These are phyloP conservation scores for Torulaspora franciscae DNA, from an alignment of 805 yeast species.

Conservation along the genomic window DNA sequence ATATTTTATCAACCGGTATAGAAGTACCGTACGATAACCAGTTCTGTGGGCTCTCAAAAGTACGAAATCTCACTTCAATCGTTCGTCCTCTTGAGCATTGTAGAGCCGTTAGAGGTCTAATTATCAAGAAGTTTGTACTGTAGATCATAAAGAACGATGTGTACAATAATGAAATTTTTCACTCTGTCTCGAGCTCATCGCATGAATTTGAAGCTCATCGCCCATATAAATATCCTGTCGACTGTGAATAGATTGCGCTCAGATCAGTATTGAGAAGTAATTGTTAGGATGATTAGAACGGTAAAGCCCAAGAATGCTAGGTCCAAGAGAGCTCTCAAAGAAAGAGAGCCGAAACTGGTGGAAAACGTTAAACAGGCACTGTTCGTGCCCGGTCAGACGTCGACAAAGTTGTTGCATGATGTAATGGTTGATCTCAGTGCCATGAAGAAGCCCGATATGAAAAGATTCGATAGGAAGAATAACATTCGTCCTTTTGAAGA, in stretches of 20 bases:
- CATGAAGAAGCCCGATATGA: conserved; percentile 83
- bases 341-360: conserved; percentile 78
- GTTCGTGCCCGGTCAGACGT: conserved; percentile 83
- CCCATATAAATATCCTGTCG: background rate
- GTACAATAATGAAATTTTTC: conserved; percentile 4
- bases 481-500: conserved; percentile 93
- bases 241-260: background rate
- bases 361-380: conserved; percentile 89
- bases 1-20: background rate
- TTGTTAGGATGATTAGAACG: conserved; percentile 9
- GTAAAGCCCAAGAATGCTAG: conserved; percentile 91
- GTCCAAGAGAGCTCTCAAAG: conserved; percentile 88
- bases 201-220: conserved; percentile 5
- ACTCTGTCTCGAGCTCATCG: conserved; percentile 6
- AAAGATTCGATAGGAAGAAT: conserved; percentile 83
- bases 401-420: conserved; percentile 77
- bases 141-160: background rate
- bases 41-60: background rate
- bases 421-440: conserved; percentile 85
- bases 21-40: background rate
- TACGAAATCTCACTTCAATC: too few relatives aligned
- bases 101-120: background rate
- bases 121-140: background rate
- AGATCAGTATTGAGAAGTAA: background rate
- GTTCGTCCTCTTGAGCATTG: background rate